Conservation (phyloP, 805 yeast species). For the Yamadazyma nakazawae region DNA sequence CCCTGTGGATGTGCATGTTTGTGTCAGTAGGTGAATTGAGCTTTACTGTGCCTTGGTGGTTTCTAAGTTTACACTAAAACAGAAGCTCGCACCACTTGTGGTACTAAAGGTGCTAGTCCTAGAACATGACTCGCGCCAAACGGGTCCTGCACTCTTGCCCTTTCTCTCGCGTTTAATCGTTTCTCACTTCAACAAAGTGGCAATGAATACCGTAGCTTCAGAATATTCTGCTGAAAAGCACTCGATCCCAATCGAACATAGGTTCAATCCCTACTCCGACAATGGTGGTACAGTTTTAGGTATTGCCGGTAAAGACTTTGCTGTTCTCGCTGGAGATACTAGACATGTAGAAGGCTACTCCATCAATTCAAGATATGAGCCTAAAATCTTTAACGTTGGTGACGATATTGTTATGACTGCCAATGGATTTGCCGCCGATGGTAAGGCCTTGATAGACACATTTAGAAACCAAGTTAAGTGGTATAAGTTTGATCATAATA, state of each 20-base stretch:
- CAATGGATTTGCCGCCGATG: constrained; percentile 96
- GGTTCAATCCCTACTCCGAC: constrained; percentile 89
- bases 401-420: constrained; percentile 86
- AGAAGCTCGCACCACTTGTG: too few relatives aligned
- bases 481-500: constrained; percentile 85
- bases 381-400: constrained; percentile 85
- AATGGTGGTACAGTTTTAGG: constrained; percentile 97
- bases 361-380: constrained; percentile 89
- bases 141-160: not conserved
- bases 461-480: constrained; percentile 72
- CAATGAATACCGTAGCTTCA: constrained; percentile 47
- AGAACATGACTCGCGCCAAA: not conserved
- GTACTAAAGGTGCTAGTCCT: not conserved
- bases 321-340: constrained; percentile 97
- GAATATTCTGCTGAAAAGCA: constrained; percentile 59
- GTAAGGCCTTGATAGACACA: constrained; percentile 74
- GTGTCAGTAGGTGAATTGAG: too few relatives aligned
- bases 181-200: constrained; percentile 1
- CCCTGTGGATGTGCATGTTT: too few relatives aligned
- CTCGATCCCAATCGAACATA: constrained; percentile 76
- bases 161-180: not conserved
- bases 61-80: too few relatives aligned
- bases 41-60: too few relatives aligned
- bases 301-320: constrained; percentile 96
- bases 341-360: constrained; percentile 92